Evolutionary conservation across 2,329 filamentous ascomycete species (phyloP).

Genomic region (Cladosporium colombiae): DNA sequence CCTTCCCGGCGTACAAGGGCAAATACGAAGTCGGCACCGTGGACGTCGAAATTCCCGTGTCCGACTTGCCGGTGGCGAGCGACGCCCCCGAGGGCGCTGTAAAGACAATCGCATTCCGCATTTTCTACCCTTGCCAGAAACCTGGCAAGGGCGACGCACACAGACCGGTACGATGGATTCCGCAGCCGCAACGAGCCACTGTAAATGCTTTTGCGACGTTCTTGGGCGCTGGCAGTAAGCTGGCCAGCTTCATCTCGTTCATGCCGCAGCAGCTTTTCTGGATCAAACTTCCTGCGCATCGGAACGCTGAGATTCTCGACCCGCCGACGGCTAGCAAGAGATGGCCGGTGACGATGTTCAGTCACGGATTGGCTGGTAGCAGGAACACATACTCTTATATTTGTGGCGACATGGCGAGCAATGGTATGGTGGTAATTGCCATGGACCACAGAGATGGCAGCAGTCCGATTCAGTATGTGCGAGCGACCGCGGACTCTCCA

Average conservation of each 20-base stretch:
- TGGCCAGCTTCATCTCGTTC: conserved; percentile 32
- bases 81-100: conserved; percentile 59
- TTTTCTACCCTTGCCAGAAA: conserved; percentile 72
- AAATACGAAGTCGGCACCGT: conserved; percentile 74
- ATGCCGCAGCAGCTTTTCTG: conserved; percentile 70
- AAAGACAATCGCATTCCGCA: conserved; percentile 73
- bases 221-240: conserved; percentile 58
- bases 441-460: conserved; percentile 84
- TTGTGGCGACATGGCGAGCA: conserved; percentile 73
- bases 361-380: conserved; percentile 78
- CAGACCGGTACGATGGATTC: conserved; percentile 73
- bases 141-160: conserved; percentile 42
- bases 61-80: conserved; percentile 56
- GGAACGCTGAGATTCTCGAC: conserved; percentile 66
- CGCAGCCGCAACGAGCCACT: conserved; percentile 72
- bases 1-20: conserved; percentile 74
- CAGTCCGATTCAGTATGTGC: conserved; percentile 71
- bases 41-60: conserved; percentile 75
- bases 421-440: conserved; percentile 78
- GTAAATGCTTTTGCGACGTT: conserved; percentile 76
- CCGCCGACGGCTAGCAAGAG: conserved; percentile 51
- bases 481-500: conserved; percentile 54
- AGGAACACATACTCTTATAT: conserved; percentile 85
- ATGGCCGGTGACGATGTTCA: conserved; percentile 85
- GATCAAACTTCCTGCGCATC: conserved; percentile 69